Evolutionary conservation across 2,329 filamentous ascomycete genomes (phyloP), one percentile per base, ranked within the genome.

Genomic region (Aspergillus latus): DNA sequence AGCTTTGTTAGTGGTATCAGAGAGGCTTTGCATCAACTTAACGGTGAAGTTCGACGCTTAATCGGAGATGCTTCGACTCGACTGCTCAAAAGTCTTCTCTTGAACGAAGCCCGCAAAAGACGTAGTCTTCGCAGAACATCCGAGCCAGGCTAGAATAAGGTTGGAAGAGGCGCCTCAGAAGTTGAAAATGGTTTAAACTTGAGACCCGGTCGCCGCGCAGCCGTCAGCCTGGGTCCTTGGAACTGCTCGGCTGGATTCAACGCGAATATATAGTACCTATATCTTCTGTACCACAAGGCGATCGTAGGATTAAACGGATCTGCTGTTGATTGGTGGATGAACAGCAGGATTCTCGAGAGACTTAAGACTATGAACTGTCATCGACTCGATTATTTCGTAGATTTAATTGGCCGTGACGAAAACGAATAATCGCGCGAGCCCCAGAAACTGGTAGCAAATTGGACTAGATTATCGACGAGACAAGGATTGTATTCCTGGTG

Each of bases 131-230:
- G 21, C 36, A 29, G 21, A 30, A 16, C 43, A 40, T 21, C 8
- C 26, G 15, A 32, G 2, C 46, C 15, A 21, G 11, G 10, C 16
- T 15, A 26, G 10, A 39, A 39, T 30, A 51, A 45, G 48, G 43
- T 52, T 56, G 54, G 43, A 52, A 48, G 48, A 47, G 30, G 42
- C 40, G 32, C 37, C 34, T 52, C 54, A 11, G 43, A 32, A 40
- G 51, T 43, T 40, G 30, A 36, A 44, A 29, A 45, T 7, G 10
- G 43, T 26, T 16, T 42, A 34, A 55, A 46, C 40, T 37, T 37
- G 7, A 5, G 34, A 37, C 34, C 30, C n/a, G 42, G 47, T 34
- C 46, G 40, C 43, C 54, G 48, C 47, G 42, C 40, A 52, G 46
- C 48, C 42, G 29, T 46, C 26, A 48, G 43, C 10, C 9, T 7